Evolutionary conservation across 2,329 filamentous ascomycete genomes (phyloP).

Genomic region (Teratosphaeria nubilosa): DNA sequence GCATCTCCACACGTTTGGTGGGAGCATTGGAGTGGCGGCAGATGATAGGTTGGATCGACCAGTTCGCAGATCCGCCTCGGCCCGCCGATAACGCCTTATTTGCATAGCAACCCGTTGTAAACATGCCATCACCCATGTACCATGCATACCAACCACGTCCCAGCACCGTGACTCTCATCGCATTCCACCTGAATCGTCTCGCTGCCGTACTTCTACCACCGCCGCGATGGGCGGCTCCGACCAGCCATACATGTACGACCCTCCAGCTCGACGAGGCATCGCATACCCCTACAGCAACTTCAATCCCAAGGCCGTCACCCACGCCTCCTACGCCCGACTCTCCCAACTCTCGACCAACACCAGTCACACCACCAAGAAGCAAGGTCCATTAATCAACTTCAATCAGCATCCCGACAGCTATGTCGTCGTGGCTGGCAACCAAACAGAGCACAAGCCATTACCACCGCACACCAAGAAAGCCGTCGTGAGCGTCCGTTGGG

Average conservation of each 20-base stretch:
- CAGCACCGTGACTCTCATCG: background rate
- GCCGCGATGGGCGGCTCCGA: conserved; percentile 1
- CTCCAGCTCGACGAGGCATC: conserved; percentile 39
- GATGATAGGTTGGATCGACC: background rate
- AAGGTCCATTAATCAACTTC: conserved; percentile 71
- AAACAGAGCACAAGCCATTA: conserved; percentile 55
- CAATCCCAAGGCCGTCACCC: conserved; percentile 76
- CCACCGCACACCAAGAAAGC: conserved; percentile 57
- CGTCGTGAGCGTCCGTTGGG: conserved; percentile 58
- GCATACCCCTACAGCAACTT: conserved; percentile 50
- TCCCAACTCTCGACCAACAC: conserved; percentile 37
- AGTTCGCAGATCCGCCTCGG: background rate
- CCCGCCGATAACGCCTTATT: background rate
- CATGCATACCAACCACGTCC: background rate
- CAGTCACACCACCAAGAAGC: conserved; percentile 49
- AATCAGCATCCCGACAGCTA: conserved; percentile 77
- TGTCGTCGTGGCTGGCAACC: conserved; percentile 52
- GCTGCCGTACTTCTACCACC: background rate
- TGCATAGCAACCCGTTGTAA: background rate
- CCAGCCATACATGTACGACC: conserved; percentile 28
- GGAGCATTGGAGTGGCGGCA: background rate
- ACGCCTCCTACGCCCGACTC: conserved; percentile 58
- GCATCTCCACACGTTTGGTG: background rate
- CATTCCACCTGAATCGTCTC: background rate
- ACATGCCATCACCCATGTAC: background rate